These are phyloP conservation scores for Capsicum chinense DNA, from an alignment of 257 asterid genomes.

Conservation along the genomic window DNA sequence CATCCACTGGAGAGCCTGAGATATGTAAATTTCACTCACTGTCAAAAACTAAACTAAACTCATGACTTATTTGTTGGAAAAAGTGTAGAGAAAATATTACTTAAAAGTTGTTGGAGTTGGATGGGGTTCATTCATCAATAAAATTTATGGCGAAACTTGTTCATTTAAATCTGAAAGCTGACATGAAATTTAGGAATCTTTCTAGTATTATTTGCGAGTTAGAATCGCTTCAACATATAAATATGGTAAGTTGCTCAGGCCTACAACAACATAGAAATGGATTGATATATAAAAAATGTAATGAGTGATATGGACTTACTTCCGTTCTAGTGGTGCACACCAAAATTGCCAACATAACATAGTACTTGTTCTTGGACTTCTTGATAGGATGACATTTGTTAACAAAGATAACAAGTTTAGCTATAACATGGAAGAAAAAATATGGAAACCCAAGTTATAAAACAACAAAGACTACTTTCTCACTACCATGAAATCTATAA, in stretches of 20 bases:
- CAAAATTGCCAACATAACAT: too few species aligned
- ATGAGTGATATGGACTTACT: too few species aligned
- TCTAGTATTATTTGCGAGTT: neutral
- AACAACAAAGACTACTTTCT: too few species aligned
- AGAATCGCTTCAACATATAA: neutral
- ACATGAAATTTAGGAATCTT: rapidly evolving
- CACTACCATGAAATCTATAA: too few species aligned
- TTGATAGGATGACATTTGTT: too few species aligned
- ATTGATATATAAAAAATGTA: too few species aligned
- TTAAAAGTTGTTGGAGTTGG: neutral
- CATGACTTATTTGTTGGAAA: neutral
- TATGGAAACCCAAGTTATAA: too few species aligned
- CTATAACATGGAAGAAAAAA: too few species aligned
- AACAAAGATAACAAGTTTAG: too few species aligned
- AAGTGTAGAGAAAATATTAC: neutral
- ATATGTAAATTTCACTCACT: neutral
- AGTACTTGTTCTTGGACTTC: too few species aligned
- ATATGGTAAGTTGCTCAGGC: neutral
- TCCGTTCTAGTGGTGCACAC: too few species aligned
- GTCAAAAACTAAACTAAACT: neutral
- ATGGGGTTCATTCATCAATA: neutral
- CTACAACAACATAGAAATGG: neutral
- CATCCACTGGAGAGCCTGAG: neutral
- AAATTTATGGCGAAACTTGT: neutral
- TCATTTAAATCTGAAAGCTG: neutral